Evolutionary conservation across 192 early-diverging fungal genomes (phyloP).

Genomic region (Glomus cerebriforme): DNA sequence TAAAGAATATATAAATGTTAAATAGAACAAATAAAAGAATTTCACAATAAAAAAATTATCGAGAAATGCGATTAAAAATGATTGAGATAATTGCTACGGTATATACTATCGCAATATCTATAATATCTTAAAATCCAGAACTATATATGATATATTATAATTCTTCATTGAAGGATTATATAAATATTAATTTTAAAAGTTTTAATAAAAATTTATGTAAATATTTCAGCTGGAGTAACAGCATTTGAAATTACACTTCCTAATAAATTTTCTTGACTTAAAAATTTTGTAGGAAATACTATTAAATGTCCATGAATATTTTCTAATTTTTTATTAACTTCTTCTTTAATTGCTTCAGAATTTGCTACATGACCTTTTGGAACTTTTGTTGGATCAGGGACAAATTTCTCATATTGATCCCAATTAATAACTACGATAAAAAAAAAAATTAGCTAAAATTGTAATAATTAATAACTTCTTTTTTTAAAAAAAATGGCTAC

Average conservation of each 20-base stretch:
- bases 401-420: constrained; percentile 43
- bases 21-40: no score
- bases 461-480: not conserved
- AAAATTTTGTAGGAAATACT: constrained; percentile 52
- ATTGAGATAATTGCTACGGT: no score
- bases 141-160: no score
- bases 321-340: constrained; percentile 39
- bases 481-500: constrained; percentile 8
- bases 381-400: constrained; percentile 47
- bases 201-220: constrained; percentile 44
- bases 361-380: constrained; percentile 57
- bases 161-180: no score
- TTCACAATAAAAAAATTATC: no score
- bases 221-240: constrained; percentile 57
- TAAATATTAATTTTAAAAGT: no score
- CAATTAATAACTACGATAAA: constrained; percentile 24
- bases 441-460: not conserved
- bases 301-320: constrained; percentile 52
- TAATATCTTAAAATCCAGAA: no score
- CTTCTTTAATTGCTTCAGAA: constrained; percentile 45
- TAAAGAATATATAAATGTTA: no score
- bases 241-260: constrained; percentile 46
- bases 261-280: constrained; percentile 56
- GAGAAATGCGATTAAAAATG: no score
- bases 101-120: no score